phyloP scores from a whole-genome alignment of 1,284 basidiomycete genomes.

The Stereum hirsutum region DNA sequence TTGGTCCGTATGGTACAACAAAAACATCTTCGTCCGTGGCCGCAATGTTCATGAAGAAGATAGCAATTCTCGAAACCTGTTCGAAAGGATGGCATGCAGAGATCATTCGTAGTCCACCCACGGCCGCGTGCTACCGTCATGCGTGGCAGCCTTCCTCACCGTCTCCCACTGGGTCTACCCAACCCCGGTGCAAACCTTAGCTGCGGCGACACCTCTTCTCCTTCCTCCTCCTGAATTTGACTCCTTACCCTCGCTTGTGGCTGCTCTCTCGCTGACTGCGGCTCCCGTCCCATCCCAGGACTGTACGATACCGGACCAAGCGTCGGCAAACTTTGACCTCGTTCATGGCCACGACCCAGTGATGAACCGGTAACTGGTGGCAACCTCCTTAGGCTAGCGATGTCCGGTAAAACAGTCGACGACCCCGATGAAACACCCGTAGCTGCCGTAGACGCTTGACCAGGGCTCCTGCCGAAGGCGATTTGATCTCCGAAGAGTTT shows the following conservation, averaged over 20 bases:
- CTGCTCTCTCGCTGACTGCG: not conserved
- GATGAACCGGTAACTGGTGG: no score
- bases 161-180: not conserved
- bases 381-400: no score
- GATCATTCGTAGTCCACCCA: not conserved
- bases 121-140: no score
- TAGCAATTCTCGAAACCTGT: no score
- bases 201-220: not conserved
- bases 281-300: no score
- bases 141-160: not conserved
- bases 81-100: not conserved
- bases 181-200: conserved; percentile 3
- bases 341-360: no score
- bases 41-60: not conserved
- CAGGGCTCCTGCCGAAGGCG: not conserved
- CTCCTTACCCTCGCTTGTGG: not conserved
- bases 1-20: no score
- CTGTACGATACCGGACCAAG: no score
- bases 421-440: not conserved
- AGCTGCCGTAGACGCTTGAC: not conserved
- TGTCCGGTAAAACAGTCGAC: no score
- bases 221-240: not conserved
- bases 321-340: no score
- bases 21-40: not conserved
- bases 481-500: conserved; percentile 29